A percentile compares a stretch with the other conserved stretches of the same genome.
These are phyloP conservation scores for Rhododendron williamsianum DNA, from an alignment of 148 eudicot genomes.

Conservation along the genomic window DNA sequence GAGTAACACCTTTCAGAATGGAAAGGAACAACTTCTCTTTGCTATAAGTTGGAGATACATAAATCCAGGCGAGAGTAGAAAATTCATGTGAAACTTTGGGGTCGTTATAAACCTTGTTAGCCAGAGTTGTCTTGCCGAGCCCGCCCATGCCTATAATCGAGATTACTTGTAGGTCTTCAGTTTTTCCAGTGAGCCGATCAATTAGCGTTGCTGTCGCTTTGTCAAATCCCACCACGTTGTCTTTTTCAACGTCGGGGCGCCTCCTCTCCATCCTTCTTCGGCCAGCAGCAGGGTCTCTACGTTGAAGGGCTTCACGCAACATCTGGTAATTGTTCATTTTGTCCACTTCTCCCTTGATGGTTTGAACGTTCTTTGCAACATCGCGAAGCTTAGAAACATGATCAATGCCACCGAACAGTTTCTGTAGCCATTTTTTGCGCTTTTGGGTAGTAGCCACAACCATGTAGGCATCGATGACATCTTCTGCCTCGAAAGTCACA, in stretches of 20 bases:
- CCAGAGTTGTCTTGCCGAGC: slow-evolving; percentile 39
- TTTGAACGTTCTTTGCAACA: slow-evolving; percentile 17
- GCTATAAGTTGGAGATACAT: slow-evolving; percentile 25
- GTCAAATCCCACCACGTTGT: slow-evolving; percentile 36
- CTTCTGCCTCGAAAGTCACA: slow-evolving; percentile 19
- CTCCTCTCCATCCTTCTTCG: neutral
- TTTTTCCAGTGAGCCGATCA: slow-evolving; percentile 11
- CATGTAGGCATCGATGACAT: slow-evolving; percentile 21
- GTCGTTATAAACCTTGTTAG: slow-evolving; percentile 23
- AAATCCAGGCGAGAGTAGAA: slow-evolving; percentile 22
- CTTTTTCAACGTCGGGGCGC: slow-evolving; percentile 20
- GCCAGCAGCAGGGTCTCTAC: slow-evolving; percentile 2
- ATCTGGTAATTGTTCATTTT: slow-evolving; percentile 13
- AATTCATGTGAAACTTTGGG: slow-evolving; percentile 14
- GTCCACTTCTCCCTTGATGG: slow-evolving; percentile 11
- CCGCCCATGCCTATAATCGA: slow-evolving; percentile 38
- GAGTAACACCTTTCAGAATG: slow-evolving; percentile 1
- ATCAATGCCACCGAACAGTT: neutral
- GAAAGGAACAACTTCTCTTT: slow-evolving; percentile 6
- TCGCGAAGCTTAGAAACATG: slow-evolving; percentile 1
- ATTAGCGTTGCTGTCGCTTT: slow-evolving; percentile 26
- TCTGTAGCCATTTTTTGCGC: neutral
- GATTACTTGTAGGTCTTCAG: slow-evolving; percentile 16
- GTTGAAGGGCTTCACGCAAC: slow-evolving; percentile 11
- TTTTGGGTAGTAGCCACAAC: slow-evolving; percentile 12